Conservation (phyloP, 345 rosid species). For the Triadica sebifera region DNA sequence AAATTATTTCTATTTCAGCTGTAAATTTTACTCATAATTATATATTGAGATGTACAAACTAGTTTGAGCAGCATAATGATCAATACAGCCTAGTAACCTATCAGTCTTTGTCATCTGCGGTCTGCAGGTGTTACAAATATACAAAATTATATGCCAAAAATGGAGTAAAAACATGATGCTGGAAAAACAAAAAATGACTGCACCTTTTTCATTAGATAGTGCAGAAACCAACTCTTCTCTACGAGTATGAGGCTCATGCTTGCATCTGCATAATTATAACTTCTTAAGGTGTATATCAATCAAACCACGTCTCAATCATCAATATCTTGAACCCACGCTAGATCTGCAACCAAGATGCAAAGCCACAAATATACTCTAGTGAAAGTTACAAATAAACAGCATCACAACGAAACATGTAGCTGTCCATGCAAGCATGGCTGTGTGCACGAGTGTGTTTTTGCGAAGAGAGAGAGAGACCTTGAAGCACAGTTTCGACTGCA, state of each 20-base stretch:
- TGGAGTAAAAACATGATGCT: neutral
- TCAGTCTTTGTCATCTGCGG: constrained; percentile 13
- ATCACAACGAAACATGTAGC: no score
- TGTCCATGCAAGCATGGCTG: neutral
- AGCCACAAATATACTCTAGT: neutral
- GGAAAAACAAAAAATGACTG: constrained; percentile 29
- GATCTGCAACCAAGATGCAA: constrained; percentile 47
- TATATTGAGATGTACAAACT: constrained; percentile 14
- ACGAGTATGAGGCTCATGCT: constrained; percentile 7
- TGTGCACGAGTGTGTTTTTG: neutral
- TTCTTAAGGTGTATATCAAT: neutral
- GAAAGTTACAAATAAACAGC: neutral
- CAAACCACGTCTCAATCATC: constrained; percentile 44
- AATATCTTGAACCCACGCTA: constrained; percentile 93
- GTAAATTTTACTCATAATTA: constrained; percentile 14
- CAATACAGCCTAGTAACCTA: constrained; percentile 22
- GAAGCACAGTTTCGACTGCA: constrained; percentile 84
- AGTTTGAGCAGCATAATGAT: constrained; percentile 6
- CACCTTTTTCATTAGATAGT: constrained; percentile 31
- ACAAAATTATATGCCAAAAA: constrained; percentile 42
- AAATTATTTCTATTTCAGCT: constrained; percentile 26
- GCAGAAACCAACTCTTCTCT: constrained; percentile 3
- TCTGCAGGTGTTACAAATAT: constrained; percentile 13
- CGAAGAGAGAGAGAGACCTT: constrained; percentile 51
- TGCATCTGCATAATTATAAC: constrained; percentile 5